Evolutionary conservation across 768 basidiomycete species (phyloP).

Genomic region (Thelephora aurantiotincta): DNA sequence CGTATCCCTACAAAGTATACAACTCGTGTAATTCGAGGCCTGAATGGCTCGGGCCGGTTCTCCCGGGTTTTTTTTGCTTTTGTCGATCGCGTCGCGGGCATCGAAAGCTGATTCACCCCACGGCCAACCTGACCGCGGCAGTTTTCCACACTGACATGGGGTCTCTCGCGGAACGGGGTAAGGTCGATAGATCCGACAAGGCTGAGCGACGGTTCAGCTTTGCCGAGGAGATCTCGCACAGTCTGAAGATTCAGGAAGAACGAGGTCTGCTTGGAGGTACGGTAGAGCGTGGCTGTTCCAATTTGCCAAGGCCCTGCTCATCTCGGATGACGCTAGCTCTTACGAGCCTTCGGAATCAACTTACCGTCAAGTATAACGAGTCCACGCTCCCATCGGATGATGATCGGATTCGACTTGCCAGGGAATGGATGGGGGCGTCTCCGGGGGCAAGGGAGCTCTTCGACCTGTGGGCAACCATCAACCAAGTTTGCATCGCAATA

Average conservation of each 20-base stretch:
- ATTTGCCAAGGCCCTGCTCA: not conserved
- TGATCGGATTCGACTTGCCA: slow-evolving; percentile 40
- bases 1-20: not conserved
- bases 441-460: slow-evolving; percentile 51
- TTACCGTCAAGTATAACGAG: slow-evolving; percentile 39
- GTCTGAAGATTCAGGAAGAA: slow-evolving; percentile 6
- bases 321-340: slow-evolving; percentile 20
- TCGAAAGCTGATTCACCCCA: no score
- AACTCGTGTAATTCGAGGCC: not conserved
- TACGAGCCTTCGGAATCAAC: slow-evolving; percentile 44
- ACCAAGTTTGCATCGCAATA: slow-evolving; percentile 22
- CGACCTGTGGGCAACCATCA: slow-evolving; percentile 39
- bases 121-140: no score
- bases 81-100: no score
- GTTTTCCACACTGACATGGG: not conserved
- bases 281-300: not conserved
- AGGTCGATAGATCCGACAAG: not conserved
- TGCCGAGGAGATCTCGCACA: slow-evolving; percentile 5
- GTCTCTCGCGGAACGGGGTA: not conserved
- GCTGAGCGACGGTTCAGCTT: not conserved
- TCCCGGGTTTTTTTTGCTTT: no score
- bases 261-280: slow-evolving; percentile 6
- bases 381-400: slow-evolving; percentile 36
- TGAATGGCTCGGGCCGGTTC: no score
- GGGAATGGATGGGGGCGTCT: slow-evolving; percentile 44